Conservation (phyloP, 2,329 filamentous ascomycete genomes). For the Herpotrichia juniperi region DNA sequence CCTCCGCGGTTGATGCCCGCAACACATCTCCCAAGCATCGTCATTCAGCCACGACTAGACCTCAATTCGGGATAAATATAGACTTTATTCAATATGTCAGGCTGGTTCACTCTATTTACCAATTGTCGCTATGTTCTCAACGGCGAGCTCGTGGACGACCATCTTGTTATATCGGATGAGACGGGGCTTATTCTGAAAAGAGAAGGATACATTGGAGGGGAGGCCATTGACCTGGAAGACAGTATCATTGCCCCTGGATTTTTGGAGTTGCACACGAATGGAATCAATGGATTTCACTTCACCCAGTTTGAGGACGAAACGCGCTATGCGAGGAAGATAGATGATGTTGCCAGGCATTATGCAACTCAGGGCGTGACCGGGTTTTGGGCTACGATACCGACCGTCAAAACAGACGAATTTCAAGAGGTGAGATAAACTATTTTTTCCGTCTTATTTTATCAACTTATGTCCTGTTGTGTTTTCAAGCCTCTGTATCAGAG, state of each 20-base stretch:
- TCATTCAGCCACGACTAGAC: slow-evolving; percentile 1
- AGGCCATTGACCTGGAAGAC: slow-evolving; percentile 55
- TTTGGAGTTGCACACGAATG: slow-evolving; percentile 63
- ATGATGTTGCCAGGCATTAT: slow-evolving; percentile 56
- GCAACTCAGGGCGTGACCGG: slow-evolving; percentile 59
- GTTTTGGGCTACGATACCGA: slow-evolving; percentile 62
- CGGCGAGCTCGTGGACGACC: slow-evolving; percentile 51
- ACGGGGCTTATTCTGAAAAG: slow-evolving; percentile 51
- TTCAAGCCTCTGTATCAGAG: too few species aligned
- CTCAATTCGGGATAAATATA: neutral
- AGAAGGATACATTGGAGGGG: slow-evolving; percentile 52
- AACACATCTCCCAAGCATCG: neutral
- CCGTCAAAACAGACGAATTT: slow-evolving; percentile 55
- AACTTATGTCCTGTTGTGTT: too few species aligned
- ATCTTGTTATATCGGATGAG: slow-evolving; percentile 53
- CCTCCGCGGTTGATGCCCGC: slow-evolving; percentile 5
- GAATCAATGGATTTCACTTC: slow-evolving; percentile 60
- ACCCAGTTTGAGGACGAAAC: slow-evolving; percentile 54
- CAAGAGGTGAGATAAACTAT: slow-evolving; percentile 51
- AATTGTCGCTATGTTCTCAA: slow-evolving; percentile 53
- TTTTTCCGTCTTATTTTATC: neutral
- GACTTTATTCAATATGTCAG: slow-evolving; percentile 36
- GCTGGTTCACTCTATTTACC: slow-evolving; percentile 54
- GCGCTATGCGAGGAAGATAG: slow-evolving; percentile 52
- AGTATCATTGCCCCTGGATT: slow-evolving; percentile 61